phyloP scores from a whole-genome alignment of 805 yeast species.

The Zygosaccharomyces siamensis region DNA sequence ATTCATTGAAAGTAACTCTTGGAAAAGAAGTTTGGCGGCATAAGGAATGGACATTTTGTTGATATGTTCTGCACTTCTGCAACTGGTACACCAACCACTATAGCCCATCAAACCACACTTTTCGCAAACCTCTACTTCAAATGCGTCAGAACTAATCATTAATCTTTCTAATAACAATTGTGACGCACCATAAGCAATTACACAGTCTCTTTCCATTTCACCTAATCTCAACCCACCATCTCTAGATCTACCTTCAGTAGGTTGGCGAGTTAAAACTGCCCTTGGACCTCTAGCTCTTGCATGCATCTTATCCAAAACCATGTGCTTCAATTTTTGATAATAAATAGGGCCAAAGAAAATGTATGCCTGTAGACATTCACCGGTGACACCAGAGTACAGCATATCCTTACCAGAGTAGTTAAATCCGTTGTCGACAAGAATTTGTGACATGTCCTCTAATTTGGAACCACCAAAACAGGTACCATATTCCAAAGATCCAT shows the following conservation, averaged over 20 bases:
- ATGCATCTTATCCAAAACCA: constrained; percentile 99
- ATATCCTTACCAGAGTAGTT: constrained; percentile 95
- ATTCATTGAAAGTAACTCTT: constrained; percentile 96
- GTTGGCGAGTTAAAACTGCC: constrained; percentile 96
- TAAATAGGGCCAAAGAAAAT: constrained; percentile 98
- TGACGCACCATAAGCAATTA: constrained; percentile 98
- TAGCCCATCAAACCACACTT: constrained; percentile 96
- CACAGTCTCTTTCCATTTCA: constrained; percentile 99
- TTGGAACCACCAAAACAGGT: constrained; percentile 99
- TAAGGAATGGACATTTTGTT: constrained; percentile 96
- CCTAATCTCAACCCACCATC: constrained; percentile 99
- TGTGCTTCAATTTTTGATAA: constrained; percentile 96
- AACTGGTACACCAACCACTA: constrained; percentile 96
- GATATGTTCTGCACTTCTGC: constrained; percentile 81
- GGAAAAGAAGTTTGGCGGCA: constrained; percentile 97
- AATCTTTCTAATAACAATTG: constrained; percentile 88
- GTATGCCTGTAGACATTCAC: constrained; percentile 95
- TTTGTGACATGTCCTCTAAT: constrained; percentile 88
- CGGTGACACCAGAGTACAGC: constrained; percentile 95
- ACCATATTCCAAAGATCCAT: constrained; percentile 89
- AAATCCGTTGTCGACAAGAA: constrained; percentile 85
- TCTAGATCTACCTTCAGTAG: constrained; percentile 97
- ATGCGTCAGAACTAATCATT: constrained; percentile 96
- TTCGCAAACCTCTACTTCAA: constrained; percentile 93
- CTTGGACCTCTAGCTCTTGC: constrained; percentile 99